Evolutionary conservation across 2,329 filamentous ascomycete species (phyloP), one percentile per base, ranked within the genome.

Genomic region (Incumbomyces lentus): DNA sequence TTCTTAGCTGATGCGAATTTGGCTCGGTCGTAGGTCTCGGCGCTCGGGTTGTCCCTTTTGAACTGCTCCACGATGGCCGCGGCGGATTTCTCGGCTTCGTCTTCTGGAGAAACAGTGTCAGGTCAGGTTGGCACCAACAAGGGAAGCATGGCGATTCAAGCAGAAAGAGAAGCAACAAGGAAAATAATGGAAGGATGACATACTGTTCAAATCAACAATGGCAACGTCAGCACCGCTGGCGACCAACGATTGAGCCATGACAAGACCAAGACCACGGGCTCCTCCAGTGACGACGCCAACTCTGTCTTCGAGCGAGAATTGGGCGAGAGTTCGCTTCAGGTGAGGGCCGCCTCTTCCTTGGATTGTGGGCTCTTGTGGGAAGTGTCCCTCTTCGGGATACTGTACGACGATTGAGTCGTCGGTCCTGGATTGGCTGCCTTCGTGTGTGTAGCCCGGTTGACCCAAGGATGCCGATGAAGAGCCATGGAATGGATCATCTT

Each of bases 191-290:
- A n/a, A n/a, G n/a, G n/a, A 14, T 19, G 17, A 39, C 51, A 29
- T 50, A 90, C 86, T 84, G 69, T 96, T 95, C 70, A 95, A 72
- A 64, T 96, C 90, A 34, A 95, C 87, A 65, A 96, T 85, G 35
- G 90, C 90, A 52, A 95, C 74, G 64, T 94, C 82, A 8, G 86
- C 85, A 44, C 90, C 90, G 45, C 85, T 92, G 44, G 86, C 82
- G 44, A 95, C 84, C 66, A 95, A 78, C 39, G 85, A 88, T 70
- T 95, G 88, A 43, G 84, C 85, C 84, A 96, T 95, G 57, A 93
- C 88, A 51, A 95, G 71, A 33, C 90, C 90, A 48, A 96, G 68
- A 6, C 90, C 90, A 61, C 89, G 76, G 19, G 90, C 90, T 61
- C 89, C 90, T 44, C 90, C 90, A 1, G 90, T 96, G 33, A 96